Evolutionary conservation across 1,139 yeast species (phyloP).

Genomic region (Saccharomyces pastorianus): DNA sequence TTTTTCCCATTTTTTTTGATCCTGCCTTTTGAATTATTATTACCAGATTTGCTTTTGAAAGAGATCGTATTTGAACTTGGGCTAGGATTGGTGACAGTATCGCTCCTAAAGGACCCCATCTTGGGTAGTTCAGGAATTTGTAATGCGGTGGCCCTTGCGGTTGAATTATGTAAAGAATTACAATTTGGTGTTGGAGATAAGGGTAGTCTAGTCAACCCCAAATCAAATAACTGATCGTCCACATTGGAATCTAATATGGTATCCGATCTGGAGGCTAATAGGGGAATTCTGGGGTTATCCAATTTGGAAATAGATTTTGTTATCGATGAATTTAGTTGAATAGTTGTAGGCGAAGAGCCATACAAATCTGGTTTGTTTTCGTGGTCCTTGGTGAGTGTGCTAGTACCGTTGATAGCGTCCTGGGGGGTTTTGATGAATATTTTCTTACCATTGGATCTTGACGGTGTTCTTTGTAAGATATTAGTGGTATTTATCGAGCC

Average conservation of each 20-base stretch:
- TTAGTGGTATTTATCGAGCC: background rate
- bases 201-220: slow-evolving; percentile 12
- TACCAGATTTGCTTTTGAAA: background rate
- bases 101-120: slow-evolving; percentile 31
- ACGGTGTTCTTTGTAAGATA: slow-evolving; percentile 3
- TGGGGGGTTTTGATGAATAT: background rate
- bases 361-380: slow-evolving; percentile 16
- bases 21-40: slow-evolving; percentile 7
- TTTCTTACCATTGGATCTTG: slow-evolving; percentile 6
- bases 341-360: slow-evolving; percentile 32
- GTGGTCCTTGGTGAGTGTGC: slow-evolving; percentile 4
- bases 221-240: slow-evolving; percentile 8
- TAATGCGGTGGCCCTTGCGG: slow-evolving; percentile 6
- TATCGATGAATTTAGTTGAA: slow-evolving; percentile 30
- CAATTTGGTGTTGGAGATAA: slow-evolving; percentile 30
- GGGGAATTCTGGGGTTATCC: slow-evolving; percentile 5
- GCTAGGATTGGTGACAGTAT: slow-evolving; percentile 9
- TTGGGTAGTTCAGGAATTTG: slow-evolving; percentile 31
- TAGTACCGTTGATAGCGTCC: background rate
- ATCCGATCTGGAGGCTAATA: background rate
- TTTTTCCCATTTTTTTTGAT: slow-evolving; percentile 19
- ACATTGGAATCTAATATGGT: slow-evolving; percentile 14
- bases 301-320: slow-evolving; percentile 24
- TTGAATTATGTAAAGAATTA: slow-evolving; percentile 1
- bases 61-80: slow-evolving; percentile 4